Conservation (phyloP, 1,139 yeast species). For the Candida anutae region DNA sequence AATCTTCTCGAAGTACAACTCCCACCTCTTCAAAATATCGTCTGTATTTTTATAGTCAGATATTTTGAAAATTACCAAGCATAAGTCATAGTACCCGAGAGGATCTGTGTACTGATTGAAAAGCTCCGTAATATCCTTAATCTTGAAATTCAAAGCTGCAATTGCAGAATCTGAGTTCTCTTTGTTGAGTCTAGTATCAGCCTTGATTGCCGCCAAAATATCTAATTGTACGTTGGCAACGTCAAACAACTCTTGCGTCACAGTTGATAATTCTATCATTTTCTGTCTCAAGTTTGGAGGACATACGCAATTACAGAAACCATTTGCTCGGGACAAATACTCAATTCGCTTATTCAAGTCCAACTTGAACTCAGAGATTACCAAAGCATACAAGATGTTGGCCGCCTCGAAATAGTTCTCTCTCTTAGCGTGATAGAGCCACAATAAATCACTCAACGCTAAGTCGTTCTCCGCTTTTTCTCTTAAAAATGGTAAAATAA, state of each 20-base stretch:
- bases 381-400: slow-evolving; percentile 63
- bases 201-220: slow-evolving; percentile 48
- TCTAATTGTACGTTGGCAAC: slow-evolving; percentile 90
- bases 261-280: slow-evolving; percentile 61
- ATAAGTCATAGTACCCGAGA: slow-evolving; percentile 76
- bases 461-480: slow-evolving; percentile 63
- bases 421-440: slow-evolving; percentile 84
- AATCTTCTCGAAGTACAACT: slow-evolving; percentile 47
- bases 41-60: slow-evolving; percentile 75
- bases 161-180: slow-evolving; percentile 42
- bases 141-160: slow-evolving; percentile 51
- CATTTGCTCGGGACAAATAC: slow-evolving; percentile 84
- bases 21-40: slow-evolving; percentile 68
- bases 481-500: slow-evolving; percentile 66
- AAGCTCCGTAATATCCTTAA: slow-evolving; percentile 67
- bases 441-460: slow-evolving; percentile 71
- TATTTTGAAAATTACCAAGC: slow-evolving; percentile 68
- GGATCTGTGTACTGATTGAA: slow-evolving; percentile 87
- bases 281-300: slow-evolving; percentile 73
- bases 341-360: slow-evolving; percentile 72
- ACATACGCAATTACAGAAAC: slow-evolving; percentile 81
- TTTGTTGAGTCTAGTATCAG: slow-evolving; percentile 50
- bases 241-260: slow-evolving; percentile 74
- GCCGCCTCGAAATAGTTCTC: slow-evolving; percentile 81
- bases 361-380: slow-evolving; percentile 67